A percentile compares a stretch with the other conserved stretches of the same genome.
Conservation (phyloP, 306 rosid species). For the Benincasa hispida region DNA sequence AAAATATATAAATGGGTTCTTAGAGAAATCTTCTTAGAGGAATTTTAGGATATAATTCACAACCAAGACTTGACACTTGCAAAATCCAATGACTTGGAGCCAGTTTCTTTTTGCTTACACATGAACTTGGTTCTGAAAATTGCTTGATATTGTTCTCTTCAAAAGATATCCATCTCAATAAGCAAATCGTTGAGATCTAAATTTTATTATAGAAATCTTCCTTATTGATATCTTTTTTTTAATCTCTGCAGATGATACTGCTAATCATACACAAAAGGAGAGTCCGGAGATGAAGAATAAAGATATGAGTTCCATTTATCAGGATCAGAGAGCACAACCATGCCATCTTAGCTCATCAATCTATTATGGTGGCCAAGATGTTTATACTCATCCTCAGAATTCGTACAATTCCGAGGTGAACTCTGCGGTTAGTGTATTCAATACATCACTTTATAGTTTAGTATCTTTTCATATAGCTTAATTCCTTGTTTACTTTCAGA, state of each 20-base stretch:
- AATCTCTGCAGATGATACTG: slow-evolving; percentile 24
- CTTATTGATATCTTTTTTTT: not conserved
- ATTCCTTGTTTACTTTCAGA: not conserved
- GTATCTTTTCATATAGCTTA: not conserved
- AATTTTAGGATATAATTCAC: not conserved
- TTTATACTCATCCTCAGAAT: slow-evolving; percentile 42
- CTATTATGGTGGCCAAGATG: slow-evolving; percentile 86
- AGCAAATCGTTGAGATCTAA: not conserved
- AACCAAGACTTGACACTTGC: not conserved
- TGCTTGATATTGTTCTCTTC: not conserved
- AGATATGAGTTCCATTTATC: slow-evolving; percentile 44
- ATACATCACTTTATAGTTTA: not conserved
- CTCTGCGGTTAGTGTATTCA: slow-evolving; percentile 28
- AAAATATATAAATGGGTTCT: not conserved
- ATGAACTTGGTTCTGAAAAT: not conserved
- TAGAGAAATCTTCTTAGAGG: not conserved
- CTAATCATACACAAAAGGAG: slow-evolving; percentile 23
- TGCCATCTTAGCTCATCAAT: slow-evolving; percentile 88
- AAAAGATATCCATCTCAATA: not conserved
- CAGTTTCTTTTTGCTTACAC: not conserved
- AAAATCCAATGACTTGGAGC: not conserved
- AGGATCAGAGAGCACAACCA: slow-evolving; percentile 67
- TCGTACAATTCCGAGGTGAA: slow-evolving; percentile 20
- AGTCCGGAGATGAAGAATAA: slow-evolving; percentile 21
- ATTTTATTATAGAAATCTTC: not conserved